Conservation (phyloP, 1,139 yeast species). For the Saccharomyces hybrid region DNA sequence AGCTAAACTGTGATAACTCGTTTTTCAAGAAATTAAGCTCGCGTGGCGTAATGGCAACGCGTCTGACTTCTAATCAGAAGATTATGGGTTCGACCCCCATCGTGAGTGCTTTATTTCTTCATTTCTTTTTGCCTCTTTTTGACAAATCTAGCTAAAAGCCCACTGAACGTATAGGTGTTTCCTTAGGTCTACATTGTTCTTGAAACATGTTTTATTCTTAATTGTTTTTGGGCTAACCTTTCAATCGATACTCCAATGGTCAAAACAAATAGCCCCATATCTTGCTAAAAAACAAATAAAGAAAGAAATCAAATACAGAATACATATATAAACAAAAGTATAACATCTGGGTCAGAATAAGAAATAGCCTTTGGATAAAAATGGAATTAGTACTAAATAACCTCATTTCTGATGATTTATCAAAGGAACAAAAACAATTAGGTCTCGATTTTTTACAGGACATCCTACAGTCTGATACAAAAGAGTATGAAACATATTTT, state of each 20-base stretch:
- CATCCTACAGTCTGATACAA: slow-evolving; percentile 18
- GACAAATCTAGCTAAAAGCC: not conserved
- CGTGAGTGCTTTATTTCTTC: slow-evolving; percentile 40
- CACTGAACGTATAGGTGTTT: not conserved
- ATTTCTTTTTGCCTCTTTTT: not conserved
- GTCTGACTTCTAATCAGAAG: slow-evolving; percentile 59
- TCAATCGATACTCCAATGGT: not conserved
- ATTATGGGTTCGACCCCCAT: slow-evolving; percentile 60
- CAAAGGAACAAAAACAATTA: slow-evolving; percentile 10
- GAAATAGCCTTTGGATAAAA: not conserved
- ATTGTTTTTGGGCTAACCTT: not conserved
- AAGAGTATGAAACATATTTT: slow-evolving; percentile 22
- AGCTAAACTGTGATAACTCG: too few relatives aligned
- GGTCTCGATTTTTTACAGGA: slow-evolving; percentile 16
- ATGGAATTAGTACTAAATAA: slow-evolving; percentile 3
- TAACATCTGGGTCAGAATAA: not conserved
- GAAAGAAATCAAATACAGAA: not conserved
- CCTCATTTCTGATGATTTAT: slow-evolving; percentile 5
- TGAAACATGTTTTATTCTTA: not conserved
- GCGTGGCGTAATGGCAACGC: slow-evolving; percentile 61
- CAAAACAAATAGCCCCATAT: not conserved
- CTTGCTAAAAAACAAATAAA: not conserved
- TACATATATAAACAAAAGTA: not conserved
- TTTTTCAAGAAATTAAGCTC: slow-evolving; percentile 31
- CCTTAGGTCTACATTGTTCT: not conserved